phyloP scores from a whole-genome alignment of 352 stramenopile species.

The Pythium biforme region DNA sequence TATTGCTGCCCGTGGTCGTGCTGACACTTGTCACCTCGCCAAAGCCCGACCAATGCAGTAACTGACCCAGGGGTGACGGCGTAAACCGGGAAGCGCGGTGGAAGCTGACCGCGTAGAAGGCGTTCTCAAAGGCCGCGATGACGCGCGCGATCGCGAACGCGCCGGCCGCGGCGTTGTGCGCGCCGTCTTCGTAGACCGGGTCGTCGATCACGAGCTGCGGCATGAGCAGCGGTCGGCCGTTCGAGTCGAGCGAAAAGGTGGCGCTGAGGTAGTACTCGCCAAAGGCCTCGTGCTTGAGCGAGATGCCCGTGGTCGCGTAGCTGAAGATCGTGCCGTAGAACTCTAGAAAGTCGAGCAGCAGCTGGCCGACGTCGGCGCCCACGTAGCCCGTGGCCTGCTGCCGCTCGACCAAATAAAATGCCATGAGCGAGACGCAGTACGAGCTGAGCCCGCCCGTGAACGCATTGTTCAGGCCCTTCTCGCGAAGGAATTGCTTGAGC shows the following conservation, averaged over 20 bases:
- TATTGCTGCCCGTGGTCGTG: not conserved
- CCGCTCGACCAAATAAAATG: slow-evolving; percentile 77
- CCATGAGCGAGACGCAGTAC: slow-evolving; percentile 85
- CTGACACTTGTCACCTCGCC: not conserved
- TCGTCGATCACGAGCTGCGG: slow-evolving; percentile 85
- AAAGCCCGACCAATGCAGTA: slow-evolving; percentile 80
- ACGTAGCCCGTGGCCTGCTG: slow-evolving; percentile 35
- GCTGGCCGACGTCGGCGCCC: slow-evolving; percentile 41
- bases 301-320: slow-evolving; percentile 78
- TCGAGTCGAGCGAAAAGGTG: slow-evolving; percentile 20
- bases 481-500: slow-evolving; percentile 83
- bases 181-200: slow-evolving; percentile 68
- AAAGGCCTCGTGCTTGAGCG: slow-evolving; percentile 74
- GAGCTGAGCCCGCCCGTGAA: slow-evolving; percentile 89
- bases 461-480: slow-evolving; percentile 88
- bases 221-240: slow-evolving; percentile 48
- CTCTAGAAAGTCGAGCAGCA: slow-evolving; percentile 87
- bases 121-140: slow-evolving; percentile 78
- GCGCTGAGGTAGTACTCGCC: slow-evolving; percentile 63
- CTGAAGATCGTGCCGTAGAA: slow-evolving; percentile 88
- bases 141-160: slow-evolving; percentile 78
- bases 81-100: slow-evolving; percentile 74
- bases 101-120: slow-evolving; percentile 75
- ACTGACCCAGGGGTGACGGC: slow-evolving; percentile 70
- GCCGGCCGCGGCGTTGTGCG: slow-evolving; percentile 76